phyloP scores from a whole-genome alignment of 345 rosid genomes.

The Eucalyptus caleyi region DNA sequence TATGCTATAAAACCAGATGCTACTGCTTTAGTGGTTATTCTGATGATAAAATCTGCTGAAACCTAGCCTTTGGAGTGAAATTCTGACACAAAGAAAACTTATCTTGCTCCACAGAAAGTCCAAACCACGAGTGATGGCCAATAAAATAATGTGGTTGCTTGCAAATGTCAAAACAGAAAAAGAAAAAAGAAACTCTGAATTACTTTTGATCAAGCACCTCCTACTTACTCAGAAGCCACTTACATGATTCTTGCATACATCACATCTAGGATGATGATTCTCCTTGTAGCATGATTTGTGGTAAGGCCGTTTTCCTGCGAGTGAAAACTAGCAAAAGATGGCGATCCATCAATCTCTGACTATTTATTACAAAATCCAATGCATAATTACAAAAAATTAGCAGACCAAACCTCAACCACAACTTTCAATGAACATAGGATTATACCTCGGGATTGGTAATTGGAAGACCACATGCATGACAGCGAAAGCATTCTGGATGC shows the following conservation, averaged over 20 bases:
- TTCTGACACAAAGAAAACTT: neutral
- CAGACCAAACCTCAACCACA: neutral
- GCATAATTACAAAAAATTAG: neutral
- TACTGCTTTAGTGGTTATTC: neutral
- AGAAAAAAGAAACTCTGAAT: neutral
- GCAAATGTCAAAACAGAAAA: neutral
- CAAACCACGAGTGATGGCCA: neutral
- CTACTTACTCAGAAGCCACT: slow-evolving; percentile 15
- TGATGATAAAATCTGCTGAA: neutral
- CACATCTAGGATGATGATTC: slow-evolving; percentile 81
- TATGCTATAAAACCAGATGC: neutral
- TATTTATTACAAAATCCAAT: neutral
- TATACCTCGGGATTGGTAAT: slow-evolving; percentile 15
- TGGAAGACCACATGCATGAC: slow-evolving; percentile 24
- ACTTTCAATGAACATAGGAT: neutral
- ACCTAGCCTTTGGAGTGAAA: neutral
- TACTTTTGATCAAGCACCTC: neutral
- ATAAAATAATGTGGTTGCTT: neutral
- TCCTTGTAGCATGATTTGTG: slow-evolving; percentile 84
- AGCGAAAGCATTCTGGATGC: slow-evolving; percentile 41
- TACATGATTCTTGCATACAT: slow-evolving; percentile 77
- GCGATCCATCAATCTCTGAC: neutral
- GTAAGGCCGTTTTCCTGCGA: slow-evolving; percentile 38
- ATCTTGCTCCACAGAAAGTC: neutral
- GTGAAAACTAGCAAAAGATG: neutral